These are phyloP conservation scores for Ustulina deusta DNA, from an alignment of 2,329 filamentous ascomycete species.

Conservation along the genomic window DNA sequence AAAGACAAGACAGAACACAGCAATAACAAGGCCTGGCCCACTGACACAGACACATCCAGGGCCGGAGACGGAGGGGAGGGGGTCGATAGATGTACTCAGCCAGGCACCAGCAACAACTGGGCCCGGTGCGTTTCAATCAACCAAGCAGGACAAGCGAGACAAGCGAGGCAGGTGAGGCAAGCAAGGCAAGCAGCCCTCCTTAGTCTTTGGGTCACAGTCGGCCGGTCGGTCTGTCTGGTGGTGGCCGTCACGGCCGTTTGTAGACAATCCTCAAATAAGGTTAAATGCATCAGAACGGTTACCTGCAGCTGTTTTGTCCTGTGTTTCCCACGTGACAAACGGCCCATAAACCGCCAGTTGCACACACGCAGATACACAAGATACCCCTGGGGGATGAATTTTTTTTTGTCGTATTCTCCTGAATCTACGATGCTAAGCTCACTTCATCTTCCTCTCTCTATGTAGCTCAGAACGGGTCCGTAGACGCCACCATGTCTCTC, in stretches of 20 bases:
- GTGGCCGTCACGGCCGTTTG: constrained; percentile 51
- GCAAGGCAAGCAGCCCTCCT: constrained; percentile 13
- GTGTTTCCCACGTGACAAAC: constrained; percentile 57
- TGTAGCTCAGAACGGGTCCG: background rate
- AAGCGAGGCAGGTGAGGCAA: constrained; percentile 19
- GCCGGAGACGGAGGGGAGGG: background rate
- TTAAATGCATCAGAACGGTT: constrained; percentile 54
- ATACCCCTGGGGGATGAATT: background rate
- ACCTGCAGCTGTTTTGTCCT: constrained; percentile 53
- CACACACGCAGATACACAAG: constrained; percentile 41
- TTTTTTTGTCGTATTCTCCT: constrained; percentile 1
- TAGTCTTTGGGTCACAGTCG: constrained; percentile 8
- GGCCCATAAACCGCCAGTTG: constrained; percentile 42
- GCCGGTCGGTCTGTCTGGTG: no score
- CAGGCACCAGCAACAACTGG: constrained; percentile 20
- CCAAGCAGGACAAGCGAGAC: no score
- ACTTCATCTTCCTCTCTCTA: background rate
- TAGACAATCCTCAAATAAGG: constrained; percentile 53
- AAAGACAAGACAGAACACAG: background rate
- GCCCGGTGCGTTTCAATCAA: constrained; percentile 10
- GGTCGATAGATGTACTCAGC: constrained; percentile 27
- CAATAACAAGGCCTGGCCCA: background rate
- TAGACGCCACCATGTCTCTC: background rate
- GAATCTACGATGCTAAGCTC: constrained; percentile 13
- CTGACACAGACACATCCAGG: constrained; percentile 4